Percentiles rank a stretch among this genome's conserved stretches.
These are phyloP conservation scores for Phytophthora melonis DNA, from an alignment of 352 stramenopile species.

Conservation along the genomic window DNA sequence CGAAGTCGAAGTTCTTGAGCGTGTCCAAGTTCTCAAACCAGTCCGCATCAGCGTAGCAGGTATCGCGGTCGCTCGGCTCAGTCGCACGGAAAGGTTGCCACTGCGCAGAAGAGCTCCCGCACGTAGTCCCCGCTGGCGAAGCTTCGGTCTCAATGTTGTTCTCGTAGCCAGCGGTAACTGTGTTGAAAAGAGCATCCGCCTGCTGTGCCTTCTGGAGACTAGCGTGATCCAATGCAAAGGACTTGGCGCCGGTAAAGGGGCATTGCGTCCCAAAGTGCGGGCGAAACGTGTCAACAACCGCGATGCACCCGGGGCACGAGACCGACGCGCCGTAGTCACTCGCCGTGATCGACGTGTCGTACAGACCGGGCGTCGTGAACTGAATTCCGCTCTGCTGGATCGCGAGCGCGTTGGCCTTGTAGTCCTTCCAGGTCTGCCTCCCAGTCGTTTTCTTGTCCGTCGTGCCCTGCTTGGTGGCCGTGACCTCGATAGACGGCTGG, in stretches of 20 bases:
- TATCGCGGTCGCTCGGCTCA: no score
- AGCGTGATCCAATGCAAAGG: neutral
- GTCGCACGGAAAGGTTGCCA: no score
- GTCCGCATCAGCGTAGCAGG: no score
- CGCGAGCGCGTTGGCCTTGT: constrained; percentile 30
- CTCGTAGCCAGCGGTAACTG: no score
- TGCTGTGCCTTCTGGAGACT: neutral
- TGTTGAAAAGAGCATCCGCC: no score
- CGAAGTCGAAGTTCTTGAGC: no score
- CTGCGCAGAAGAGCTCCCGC: no score
- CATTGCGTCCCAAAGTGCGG: constrained; percentile 14
- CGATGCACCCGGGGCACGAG: constrained; percentile 53
- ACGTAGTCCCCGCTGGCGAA: no score
- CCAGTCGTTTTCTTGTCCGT: neutral
- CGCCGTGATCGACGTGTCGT: constrained; percentile 45
- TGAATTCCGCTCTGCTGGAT: constrained; percentile 40
- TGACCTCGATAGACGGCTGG: constrained; percentile 24
- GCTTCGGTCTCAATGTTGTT: no score
- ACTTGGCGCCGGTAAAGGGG: no score
- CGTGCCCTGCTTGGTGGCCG: neutral
- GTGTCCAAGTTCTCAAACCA: no score
- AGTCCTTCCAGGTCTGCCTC: constrained; percentile 45
- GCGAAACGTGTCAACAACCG: constrained; percentile 52
- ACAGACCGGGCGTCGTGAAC: constrained; percentile 51
- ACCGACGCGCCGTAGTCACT: constrained; percentile 45